These are phyloP conservation scores for Pelagophyceae sp. DNA, from an alignment of 352 stramenopile genomes.

Conservation along the genomic window DNA sequence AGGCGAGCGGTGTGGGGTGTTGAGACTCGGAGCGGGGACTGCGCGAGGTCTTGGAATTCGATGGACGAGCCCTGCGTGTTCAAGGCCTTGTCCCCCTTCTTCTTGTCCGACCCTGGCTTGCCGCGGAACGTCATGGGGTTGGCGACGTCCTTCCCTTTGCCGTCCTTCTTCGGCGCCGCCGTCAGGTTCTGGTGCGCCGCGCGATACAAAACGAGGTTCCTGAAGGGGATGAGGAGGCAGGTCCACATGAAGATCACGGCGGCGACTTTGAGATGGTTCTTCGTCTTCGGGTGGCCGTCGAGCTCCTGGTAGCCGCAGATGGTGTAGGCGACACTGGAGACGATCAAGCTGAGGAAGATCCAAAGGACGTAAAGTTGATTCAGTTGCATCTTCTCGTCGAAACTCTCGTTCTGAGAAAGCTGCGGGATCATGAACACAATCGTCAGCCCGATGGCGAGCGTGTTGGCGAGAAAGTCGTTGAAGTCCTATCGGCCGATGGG, in stretches of 20 bases:
- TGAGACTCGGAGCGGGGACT: too few species aligned
- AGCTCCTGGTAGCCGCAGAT: neutral
- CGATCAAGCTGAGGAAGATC: neutral
- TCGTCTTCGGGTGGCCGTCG: neutral
- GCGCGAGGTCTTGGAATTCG: neutral
- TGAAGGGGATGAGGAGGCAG: neutral
- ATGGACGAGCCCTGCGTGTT: neutral
- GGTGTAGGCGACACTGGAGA: neutral
- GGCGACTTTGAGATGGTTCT: neutral
- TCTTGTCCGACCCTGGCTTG: neutral
- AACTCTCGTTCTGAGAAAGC: neutral
- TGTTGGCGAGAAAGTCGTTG: slow-evolving; percentile 1
- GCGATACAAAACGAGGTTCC: neutral
- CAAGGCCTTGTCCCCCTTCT: neutral
- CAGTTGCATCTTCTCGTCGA: neutral
- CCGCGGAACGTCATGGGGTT: slow-evolving; percentile 4
- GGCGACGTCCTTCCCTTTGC: too few species aligned
- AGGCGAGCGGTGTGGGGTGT: too few species aligned
- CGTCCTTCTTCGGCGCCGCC: neutral
- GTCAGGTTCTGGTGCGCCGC: neutral
- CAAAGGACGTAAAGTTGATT: neutral
- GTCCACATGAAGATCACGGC: neutral
- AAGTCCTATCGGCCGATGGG: too few species aligned
- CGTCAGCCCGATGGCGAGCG: slow-evolving; percentile 1
- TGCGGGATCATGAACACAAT: neutral